phyloP scores from a whole-genome alignment of 148 eudicot genomes.

The Linanthus parryae region DNA sequence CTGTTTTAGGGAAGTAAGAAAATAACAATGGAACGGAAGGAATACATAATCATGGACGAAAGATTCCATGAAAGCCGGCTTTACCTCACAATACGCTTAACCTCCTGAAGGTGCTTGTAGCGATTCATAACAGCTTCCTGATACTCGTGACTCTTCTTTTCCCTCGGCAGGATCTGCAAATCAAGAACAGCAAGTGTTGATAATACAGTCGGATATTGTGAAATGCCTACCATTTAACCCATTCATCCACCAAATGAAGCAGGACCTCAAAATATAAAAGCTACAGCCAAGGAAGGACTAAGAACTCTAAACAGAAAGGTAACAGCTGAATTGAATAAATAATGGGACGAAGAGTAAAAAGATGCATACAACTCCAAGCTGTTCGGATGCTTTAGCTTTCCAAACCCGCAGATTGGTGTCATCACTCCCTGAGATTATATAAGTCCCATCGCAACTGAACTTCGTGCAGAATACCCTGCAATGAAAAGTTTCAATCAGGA shows the following conservation, averaged over 20 bases:
- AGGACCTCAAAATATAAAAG: no score
- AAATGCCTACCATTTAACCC: no score
- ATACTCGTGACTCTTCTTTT: conserved; percentile 78
- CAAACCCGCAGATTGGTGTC: conserved; percentile 92
- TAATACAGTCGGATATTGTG: no score
- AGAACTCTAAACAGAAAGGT: no score
- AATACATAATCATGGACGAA: no score
- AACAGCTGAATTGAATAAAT: background rate
- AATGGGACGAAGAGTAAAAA: background rate
- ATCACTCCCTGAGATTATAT: conserved; percentile 91
- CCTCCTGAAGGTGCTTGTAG: conserved; percentile 81
- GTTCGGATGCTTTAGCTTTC: conserved; percentile 98
- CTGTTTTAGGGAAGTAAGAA: no score
- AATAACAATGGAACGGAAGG: no score
- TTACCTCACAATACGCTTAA: conserved; percentile 82
- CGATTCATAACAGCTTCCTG: conserved; percentile 71
- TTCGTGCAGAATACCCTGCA: conserved; percentile 73
- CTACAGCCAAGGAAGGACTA: no score
- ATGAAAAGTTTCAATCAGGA: conserved; percentile 7
- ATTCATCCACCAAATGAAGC: background rate
- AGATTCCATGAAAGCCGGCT: background rate
- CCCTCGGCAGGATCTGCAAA: conserved; percentile 89
- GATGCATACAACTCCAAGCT: conserved; percentile 83
- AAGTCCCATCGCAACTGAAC: conserved; percentile 76
- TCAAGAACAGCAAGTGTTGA: no score